Conservation (phyloP, 2,329 filamentous ascomycete genomes). For the Neonectria coccinea region DNA sequence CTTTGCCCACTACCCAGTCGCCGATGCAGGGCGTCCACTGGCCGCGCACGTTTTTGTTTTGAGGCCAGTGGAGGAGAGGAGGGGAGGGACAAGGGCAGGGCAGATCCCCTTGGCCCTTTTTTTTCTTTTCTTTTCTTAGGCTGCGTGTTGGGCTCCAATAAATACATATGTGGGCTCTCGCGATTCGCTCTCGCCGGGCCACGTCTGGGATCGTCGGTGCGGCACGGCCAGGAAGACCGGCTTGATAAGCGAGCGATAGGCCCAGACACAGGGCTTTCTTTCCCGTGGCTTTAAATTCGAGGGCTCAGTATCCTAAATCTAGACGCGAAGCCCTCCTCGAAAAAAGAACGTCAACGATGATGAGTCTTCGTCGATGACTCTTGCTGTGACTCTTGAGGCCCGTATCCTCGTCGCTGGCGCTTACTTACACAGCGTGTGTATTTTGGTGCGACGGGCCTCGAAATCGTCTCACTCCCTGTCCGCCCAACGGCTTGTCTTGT, state of each 20-base stretch:
- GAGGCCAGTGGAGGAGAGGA: slow-evolving; percentile 14
- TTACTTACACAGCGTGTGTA: slow-evolving; percentile 4
- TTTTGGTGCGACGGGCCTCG: not conserved
- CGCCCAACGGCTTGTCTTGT: not conserved
- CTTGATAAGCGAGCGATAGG: not conserved
- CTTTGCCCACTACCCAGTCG: slow-evolving; percentile 15
- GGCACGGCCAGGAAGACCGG: not conserved
- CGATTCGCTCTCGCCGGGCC: slow-evolving; percentile 6
- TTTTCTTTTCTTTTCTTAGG: not conserved
- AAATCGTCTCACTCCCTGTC: not conserved
- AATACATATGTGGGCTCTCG: slow-evolving; percentile 5
- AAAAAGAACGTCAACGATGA: not conserved
- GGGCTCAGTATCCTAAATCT: not conserved
- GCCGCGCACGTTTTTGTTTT: not conserved
- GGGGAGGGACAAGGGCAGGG: too few species aligned
- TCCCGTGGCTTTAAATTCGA: not conserved
- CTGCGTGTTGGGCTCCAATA: slow-evolving; percentile 9
- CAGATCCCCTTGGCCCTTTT: too few species aligned
- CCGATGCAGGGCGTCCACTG: slow-evolving; percentile 27
- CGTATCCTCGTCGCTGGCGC: not conserved
- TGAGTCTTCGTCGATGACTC: not conserved
- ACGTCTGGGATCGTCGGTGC: slow-evolving; percentile 2
- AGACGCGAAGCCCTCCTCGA: not conserved
- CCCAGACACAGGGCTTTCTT: not conserved
- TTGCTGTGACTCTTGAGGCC: not conserved